Base-by-base conservation (phyloP, 768 basidiomycete species). In the Xerocomus potaroensis region DNA sequence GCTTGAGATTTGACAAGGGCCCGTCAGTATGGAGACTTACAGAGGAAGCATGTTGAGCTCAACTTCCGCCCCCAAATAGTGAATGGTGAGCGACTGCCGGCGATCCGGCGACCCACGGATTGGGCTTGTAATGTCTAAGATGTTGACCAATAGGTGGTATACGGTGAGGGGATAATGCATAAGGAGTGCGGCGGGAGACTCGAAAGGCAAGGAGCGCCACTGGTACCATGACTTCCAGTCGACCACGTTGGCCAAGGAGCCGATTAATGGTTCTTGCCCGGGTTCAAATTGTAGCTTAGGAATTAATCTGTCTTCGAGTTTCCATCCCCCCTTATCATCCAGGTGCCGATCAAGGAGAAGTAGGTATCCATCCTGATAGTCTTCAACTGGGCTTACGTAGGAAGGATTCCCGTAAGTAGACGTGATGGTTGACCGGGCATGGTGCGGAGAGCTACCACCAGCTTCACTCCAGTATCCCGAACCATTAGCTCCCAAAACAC, bases 141-240 rank as follows among this genome's bases (percentile, higher is more conserved):
- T 55, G 37, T 69, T 54, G 42, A 64, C 64, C 30, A 71, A 51
- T 21, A 75, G 51, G 18, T 68, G 61, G 48, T 72, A 75, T 19
- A 72, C 59, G 14, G 67, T 63, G 50, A 76, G 55, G 8, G 75
- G 72, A 51, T 66, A 75, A 42, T 73, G 69, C 54, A 77, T 61
- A n/a, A 73, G 60, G 30, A 76, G 61, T 21, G 67, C 71, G 0
- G 71, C 73, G 8, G 73, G 71, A 18, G 74, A 74, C 21, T 59
- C 57, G 31, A 73, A 57, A 29, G 75, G 67, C 18, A 77, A 55
- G 38, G 66, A 63, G 30, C 75, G 69, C 75, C 74, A 76, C 38
- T 64, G 50, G 54, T 76, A 71, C 61, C 73, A 77, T 21, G 69
- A 68, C 26, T 59, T 62, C 76, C 75, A 77, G 47, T 65, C 69